These are phyloP conservation scores for Pinus taeda DNA, from an alignment of 75 land plant species.

Conservation along the genomic window DNA sequence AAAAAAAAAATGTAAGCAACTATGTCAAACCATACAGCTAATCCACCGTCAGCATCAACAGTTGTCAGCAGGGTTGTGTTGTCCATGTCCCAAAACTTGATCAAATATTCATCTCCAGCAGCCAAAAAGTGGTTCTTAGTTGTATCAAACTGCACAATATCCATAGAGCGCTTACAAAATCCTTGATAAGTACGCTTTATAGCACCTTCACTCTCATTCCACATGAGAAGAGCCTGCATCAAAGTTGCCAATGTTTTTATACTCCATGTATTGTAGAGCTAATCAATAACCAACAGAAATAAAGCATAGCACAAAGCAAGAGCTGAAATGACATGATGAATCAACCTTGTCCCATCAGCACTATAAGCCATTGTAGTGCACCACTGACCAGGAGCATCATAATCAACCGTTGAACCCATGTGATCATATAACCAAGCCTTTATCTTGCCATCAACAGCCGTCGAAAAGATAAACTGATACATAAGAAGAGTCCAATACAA, in stretches of 20 bases:
- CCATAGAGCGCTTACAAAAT: conserved; percentile 41
- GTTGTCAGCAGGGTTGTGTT: conserved; percentile 37
- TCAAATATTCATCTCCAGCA: conserved; percentile 44
- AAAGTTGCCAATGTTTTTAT: too few species aligned
- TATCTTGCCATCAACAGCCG: conserved; percentile 84
- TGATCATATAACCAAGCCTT: too few species aligned
- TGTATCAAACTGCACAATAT: conserved; percentile 66
- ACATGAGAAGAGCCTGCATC: too few species aligned
- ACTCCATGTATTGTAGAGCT: too few species aligned
- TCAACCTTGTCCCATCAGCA: conserved; percentile 87
- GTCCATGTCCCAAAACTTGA: conserved; percentile 65
- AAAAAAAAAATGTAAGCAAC: too few species aligned
- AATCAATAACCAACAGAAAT: too few species aligned
- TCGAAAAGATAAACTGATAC: conserved; percentile 94
- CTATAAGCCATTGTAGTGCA: conserved; percentile 95
- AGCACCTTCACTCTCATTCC: conserved; percentile 78
- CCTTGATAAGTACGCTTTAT: conserved; percentile 52
- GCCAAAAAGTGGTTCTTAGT: conserved; percentile 51
- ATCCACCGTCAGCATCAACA: too few species aligned
- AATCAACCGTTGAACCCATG: conserved; percentile 53
- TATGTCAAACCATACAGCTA: too few species aligned
- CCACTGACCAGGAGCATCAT: conserved; percentile 90
- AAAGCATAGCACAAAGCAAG: too few species aligned
- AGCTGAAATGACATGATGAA: conserved; percentile 59
- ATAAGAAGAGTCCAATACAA: too few species aligned